These are phyloP conservation scores for Termitomyces sp. DNA, from an alignment of 768 basidiomycete genomes.

Conservation along the genomic window DNA sequence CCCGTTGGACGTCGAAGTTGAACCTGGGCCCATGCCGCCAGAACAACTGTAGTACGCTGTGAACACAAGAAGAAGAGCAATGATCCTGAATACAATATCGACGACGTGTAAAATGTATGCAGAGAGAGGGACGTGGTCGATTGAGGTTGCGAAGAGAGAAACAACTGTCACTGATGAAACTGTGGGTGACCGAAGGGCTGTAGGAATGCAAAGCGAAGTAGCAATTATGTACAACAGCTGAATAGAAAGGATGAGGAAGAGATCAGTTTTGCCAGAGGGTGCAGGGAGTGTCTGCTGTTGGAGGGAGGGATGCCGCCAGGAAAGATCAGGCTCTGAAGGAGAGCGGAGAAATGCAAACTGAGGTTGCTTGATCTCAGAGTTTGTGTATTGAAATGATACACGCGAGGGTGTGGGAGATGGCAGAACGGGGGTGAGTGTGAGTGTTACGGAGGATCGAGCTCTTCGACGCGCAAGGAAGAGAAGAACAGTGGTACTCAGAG, in stretches of 20 bases:
- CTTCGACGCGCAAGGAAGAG: not conserved
- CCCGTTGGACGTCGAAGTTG: not conserved
- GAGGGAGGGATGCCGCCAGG: not conserved
- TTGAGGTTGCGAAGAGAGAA: not conserved
- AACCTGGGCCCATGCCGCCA: not conserved
- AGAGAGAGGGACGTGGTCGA: not conserved
- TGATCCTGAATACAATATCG: not conserved
- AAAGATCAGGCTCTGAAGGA: not conserved
- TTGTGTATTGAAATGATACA: not conserved
- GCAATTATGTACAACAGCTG: constrained; percentile 4
- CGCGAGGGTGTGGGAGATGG: constrained; percentile 2
- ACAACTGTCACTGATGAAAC: not conserved
- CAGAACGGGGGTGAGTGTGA: not conserved
- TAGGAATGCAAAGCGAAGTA: not conserved
- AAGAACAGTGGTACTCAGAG: not conserved
- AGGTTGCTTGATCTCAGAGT: not conserved
- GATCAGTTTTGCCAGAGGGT: not conserved
- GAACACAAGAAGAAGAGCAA: not conserved
- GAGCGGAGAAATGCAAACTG: not conserved
- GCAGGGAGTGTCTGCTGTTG: not conserved
- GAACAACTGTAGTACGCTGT: constrained; percentile 1
- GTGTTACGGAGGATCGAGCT: not conserved
- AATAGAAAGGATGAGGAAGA: not conserved
- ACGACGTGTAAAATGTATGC: not conserved
- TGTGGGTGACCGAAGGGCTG: not conserved